These are phyloP conservation scores for Gentiana straminea DNA, from an alignment of 257 asterid species.

Conservation along the genomic window DNA sequence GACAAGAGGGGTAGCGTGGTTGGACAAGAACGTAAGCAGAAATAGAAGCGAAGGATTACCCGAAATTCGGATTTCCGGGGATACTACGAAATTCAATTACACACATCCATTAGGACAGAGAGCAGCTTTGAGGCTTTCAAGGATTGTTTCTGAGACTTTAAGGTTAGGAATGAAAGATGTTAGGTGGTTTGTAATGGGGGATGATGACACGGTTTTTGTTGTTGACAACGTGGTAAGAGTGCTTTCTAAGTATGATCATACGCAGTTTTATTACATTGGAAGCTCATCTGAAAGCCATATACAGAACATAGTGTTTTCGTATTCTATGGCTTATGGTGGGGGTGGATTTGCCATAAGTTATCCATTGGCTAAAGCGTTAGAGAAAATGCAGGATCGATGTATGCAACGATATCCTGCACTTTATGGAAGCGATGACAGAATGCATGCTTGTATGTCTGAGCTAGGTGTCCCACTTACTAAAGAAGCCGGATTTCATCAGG, in stretches of 20 bases:
- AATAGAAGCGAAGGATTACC: conserved; percentile 35
- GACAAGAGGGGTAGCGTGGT: conserved; percentile 71
- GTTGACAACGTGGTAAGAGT: conserved; percentile 62
- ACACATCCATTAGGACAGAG: conserved; percentile 50
- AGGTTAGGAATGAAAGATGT: conserved; percentile 50
- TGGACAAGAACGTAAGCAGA: conserved; percentile 27
- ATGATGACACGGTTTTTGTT: conserved; percentile 73
- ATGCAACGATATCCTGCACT: conserved; percentile 62
- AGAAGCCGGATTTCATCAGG: conserved; percentile 85
- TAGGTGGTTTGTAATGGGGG: conserved; percentile 91
- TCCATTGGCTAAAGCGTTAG: conserved; percentile 66
- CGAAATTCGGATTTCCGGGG: conserved; percentile 36
- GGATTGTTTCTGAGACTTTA: conserved; percentile 68
- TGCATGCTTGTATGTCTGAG: conserved; percentile 89
- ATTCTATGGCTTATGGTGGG: conserved; percentile 80
- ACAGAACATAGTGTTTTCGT: conserved; percentile 69
- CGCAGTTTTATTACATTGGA: conserved; percentile 60
- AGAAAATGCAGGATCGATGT: conserved; percentile 72
- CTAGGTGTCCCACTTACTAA: conserved; percentile 76
- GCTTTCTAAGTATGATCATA: conserved; percentile 58
- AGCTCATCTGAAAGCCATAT: conserved; percentile 71
- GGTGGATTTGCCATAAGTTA: conserved; percentile 89
- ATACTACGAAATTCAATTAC: conserved; percentile 43
- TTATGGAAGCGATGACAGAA: conserved; percentile 76
- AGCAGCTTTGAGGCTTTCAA: conserved; percentile 63